Evolutionary conservation across 495 filamentous ascomycete genomes (phyloP), one percentile per base, ranked within the genome.

Genomic region (Lepidopterella palustris): DNA sequence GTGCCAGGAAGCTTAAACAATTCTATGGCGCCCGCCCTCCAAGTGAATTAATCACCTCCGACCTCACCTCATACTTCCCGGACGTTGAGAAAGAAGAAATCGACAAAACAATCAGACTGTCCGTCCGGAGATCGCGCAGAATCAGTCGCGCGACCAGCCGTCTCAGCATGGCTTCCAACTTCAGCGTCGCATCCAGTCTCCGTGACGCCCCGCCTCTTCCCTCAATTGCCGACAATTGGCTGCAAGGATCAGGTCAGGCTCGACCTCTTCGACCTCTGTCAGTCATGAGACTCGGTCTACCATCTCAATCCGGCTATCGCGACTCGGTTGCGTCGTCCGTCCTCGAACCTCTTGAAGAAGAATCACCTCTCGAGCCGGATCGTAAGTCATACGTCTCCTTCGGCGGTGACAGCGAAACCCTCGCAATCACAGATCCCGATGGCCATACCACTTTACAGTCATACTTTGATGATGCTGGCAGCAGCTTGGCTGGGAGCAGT

Each of bases 331-430:
- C 90, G 23, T 93, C 90, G 2, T 91, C 87, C 39, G 84, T 92
- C 49, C 86, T 98, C 26, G 91, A 95, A 49, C 84, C 86, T 23
- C 77, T 96, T 18, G 91, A 95, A 64, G 93, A 99, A 73, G 93
- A 97, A 70, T 92, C 89, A 29, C 87, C 89, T 6, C 82, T 85
- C 39, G 91, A 95, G 68, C 89, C 89, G 2, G 90, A 95, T 71
- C 83, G 93, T 65, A 96, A 96, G 70, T 96, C 91, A 5, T 98
- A 97, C 67, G 90, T 97, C 55, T 96, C 93, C 0, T 96, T 97
- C 49, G 68, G 65, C 25, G 71, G 63, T 59, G 90, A 93, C 53
- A 95, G 87, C 68, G 90, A 88, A 69, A 66, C 70, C n/a, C 77
- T 89, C 57, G 83, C 80, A 51, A 76, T 87, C 61, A 87, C 84